Evolutionary conservation across 306 rosid genomes (phyloP).

Genomic region (Quercus parvula): DNA sequence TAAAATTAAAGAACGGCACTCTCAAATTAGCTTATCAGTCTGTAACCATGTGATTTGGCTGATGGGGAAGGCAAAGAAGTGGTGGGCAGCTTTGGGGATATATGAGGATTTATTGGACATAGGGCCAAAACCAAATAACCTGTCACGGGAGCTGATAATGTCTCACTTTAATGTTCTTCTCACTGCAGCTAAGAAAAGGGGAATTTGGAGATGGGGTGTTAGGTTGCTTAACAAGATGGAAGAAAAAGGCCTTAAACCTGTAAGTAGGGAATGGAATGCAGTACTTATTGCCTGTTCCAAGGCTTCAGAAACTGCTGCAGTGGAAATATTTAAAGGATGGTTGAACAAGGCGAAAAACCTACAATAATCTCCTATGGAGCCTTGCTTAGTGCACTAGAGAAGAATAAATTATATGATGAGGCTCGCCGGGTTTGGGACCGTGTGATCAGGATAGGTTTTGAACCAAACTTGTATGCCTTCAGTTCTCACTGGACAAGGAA

Average conservation of each 20-base stretch:
- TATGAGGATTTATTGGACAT: slow-evolving; percentile 88
- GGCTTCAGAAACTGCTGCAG: slow-evolving; percentile 88
- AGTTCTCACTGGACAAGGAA: slow-evolving; percentile 75
- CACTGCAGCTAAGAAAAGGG: slow-evolving; percentile 64
- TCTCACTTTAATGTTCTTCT: slow-evolving; percentile 86
- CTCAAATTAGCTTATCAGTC: slow-evolving; percentile 68
- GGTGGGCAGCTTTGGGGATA: slow-evolving; percentile 97
- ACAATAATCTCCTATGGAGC: slow-evolving; percentile 87
- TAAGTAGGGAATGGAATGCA: slow-evolving; percentile 84
- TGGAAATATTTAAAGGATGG: slow-evolving; percentile 84
- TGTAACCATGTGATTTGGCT: slow-evolving; percentile 95
- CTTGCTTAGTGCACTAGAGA: slow-evolving; percentile 88
- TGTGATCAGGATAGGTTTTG: slow-evolving; percentile 75
- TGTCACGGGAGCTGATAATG: slow-evolving; percentile 73
- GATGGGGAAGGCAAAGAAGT: slow-evolving; percentile 91
- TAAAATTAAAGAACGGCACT: slow-evolving; percentile 57
- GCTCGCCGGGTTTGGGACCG: slow-evolving; percentile 86
- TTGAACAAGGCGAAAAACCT: slow-evolving; percentile 89
- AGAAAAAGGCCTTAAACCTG: slow-evolving; percentile 87
- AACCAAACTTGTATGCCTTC: slow-evolving; percentile 78
- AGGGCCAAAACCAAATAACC: slow-evolving; percentile 86
- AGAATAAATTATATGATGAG: slow-evolving; percentile 84
- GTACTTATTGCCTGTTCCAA: slow-evolving; percentile 93
- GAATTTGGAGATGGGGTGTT: slow-evolving; percentile 94
- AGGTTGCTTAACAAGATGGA: slow-evolving; percentile 95